Evolutionary conservation across 352 stramenopile species (phyloP).

Genomic region (Phytophthora macrochlamydospora): DNA sequence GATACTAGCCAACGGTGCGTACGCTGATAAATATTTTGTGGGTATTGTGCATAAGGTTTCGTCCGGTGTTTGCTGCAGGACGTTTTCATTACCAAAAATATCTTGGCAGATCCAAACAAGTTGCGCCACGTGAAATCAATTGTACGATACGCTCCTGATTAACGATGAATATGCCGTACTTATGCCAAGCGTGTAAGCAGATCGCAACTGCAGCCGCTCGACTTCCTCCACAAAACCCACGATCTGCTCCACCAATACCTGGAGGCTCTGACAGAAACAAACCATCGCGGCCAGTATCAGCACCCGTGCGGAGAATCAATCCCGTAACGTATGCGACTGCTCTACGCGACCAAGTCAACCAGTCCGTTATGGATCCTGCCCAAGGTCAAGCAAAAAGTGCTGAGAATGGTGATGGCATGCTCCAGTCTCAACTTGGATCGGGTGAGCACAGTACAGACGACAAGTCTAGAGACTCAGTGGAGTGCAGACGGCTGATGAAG

Average conservation of each 20-base stretch:
- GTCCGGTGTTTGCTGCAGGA: conserved; percentile 12
- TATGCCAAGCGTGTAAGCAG: conserved; percentile 20
- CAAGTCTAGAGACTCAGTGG: conserved; percentile 4
- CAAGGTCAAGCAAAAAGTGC: conserved; percentile 1
- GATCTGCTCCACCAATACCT: conserved; percentile 6
- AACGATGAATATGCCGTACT: no score
- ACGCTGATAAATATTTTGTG: not conserved
- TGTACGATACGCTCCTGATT: conserved; percentile 29
- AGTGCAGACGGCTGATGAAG: conserved; percentile 22
- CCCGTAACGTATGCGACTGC: conserved; percentile 52
- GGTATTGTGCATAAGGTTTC: no score
- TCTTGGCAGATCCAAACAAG: conserved; percentile 73
- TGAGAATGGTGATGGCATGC: conserved; percentile 6
- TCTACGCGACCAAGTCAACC: conserved; percentile 57
- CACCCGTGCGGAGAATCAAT: conserved; percentile 66
- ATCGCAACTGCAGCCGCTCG: conserved; percentile 44
- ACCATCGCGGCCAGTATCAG: conserved; percentile 58
- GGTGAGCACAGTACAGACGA: conserved; percentile 1
- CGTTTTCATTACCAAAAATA: conserved; percentile 61
- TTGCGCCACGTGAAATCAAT: conserved; percentile 75
- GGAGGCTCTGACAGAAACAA: conserved; percentile 14
- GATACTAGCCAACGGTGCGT: conserved; percentile 28
- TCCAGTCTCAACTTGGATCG: not conserved
- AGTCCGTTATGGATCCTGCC: conserved; percentile 18
- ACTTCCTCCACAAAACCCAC: conserved; percentile 15